Base-by-base conservation (phyloP, 495 filamentous ascomycete species). In the Penicillium steckii region DNA sequence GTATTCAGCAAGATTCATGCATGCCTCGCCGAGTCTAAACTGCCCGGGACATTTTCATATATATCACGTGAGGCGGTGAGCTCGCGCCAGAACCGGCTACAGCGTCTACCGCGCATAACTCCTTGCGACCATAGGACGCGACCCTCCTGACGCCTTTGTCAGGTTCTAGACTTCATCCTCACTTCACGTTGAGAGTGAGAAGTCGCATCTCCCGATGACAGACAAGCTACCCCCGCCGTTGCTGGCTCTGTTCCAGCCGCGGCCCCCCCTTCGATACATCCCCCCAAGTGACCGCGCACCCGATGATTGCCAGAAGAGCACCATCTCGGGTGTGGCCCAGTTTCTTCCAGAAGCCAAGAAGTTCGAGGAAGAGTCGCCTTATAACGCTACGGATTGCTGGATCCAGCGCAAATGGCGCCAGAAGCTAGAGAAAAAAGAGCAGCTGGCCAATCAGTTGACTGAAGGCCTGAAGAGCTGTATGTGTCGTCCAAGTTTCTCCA, bases 221-320 rank as follows among this genome's bases (percentile, higher is more conserved):
- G 92, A 96, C 78, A 91, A 93, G 71, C 86, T 98, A 7, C 93
- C 93, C 44, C 89, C 89, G 43, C 92, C 93, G 56, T 83, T 98
- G 26, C 82, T 97, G 61, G 88, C 88, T 58, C 90, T 98, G 50
- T 98, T 98, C 74, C 87, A 91, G 62, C 89, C 94, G 53, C 88
- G 94, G 25, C 94, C 95, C 43, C 85, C 93, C 45, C 77, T 98
- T 56, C 88, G 91, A 69, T 98, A 88, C 78, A 83, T 96, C 41
- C 86, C 89, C 40, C 90, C 91, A 6, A 76, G 74, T 60, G 93
- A 96, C 68, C 81, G 88, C 62, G 80, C 92, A 23, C 89, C 92
- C 27, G 90, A 95, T 67, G 83, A 91, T 57, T 85, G 88, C 57
- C 81, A 80, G 63, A 74, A 80, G 49, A 82, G 84, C 46, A 69